Conservation (phyloP, 2,329 filamentous ascomycete genomes). For the Elsinoe fawcettii region DNA sequence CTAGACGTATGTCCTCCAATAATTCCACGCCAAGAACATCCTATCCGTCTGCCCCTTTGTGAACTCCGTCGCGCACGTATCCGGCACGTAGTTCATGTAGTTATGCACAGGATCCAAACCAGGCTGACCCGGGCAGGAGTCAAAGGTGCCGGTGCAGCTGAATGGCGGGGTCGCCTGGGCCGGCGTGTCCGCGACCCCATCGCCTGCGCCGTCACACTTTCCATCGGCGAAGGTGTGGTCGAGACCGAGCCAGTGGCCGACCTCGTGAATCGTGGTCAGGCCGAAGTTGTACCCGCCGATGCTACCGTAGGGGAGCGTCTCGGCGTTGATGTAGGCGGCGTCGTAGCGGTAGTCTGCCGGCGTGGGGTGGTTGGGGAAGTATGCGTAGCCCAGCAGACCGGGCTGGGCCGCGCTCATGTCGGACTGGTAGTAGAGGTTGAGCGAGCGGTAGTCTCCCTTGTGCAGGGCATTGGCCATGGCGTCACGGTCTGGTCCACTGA, state of each 20-base stretch:
- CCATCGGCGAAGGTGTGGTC: conserved; percentile 41
- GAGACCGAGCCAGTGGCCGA: conserved; percentile 41
- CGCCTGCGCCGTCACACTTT: conserved; percentile 36
- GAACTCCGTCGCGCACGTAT: conserved; percentile 48
- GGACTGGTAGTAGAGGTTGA: conserved; percentile 5
- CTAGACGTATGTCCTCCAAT: neutral
- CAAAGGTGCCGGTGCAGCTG: conserved; percentile 43
- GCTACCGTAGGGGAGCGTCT: neutral
- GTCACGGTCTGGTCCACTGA: neutral
- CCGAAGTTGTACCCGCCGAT: conserved; percentile 43
- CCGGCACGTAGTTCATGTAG: conserved; percentile 52
- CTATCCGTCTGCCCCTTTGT: conserved; percentile 42
- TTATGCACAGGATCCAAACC: conserved; percentile 48
- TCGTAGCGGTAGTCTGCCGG: neutral
- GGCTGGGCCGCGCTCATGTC: neutral
- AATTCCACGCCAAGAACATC: conserved; percentile 28
- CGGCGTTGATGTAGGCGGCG: neutral
- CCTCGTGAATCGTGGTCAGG: conserved; percentile 41
- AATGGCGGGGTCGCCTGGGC: conserved; percentile 38
- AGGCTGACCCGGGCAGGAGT: conserved; percentile 40
- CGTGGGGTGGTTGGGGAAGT: neutral
- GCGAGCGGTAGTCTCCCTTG: neutral
- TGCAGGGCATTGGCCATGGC: neutral
- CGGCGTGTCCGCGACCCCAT: conserved; percentile 38
- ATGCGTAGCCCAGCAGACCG: neutral